Conservation (phyloP, 352 stramenopile genomes). For the Phytophthora ohioensis region DNA sequence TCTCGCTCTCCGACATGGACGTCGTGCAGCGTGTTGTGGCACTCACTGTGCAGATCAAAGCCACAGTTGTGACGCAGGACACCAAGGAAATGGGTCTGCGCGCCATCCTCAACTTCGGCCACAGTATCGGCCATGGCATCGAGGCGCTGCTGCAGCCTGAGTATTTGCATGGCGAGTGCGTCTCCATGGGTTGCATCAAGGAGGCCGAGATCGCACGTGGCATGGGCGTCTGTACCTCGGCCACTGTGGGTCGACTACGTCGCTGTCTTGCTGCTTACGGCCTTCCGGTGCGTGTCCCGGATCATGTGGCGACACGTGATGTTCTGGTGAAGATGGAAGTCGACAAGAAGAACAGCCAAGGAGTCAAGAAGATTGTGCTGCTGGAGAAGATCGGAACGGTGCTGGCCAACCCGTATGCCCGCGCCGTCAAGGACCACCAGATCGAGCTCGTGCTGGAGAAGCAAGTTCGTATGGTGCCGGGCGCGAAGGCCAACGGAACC, state of each 20-base stretch:
- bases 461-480: slow-evolving; percentile 70
- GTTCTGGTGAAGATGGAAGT: slow-evolving; percentile 88
- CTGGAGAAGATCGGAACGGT: slow-evolving; percentile 79
- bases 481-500: slow-evolving; percentile 51
- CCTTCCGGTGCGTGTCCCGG: slow-evolving; percentile 71
- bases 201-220: slow-evolving; percentile 93
- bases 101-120: slow-evolving; percentile 98
- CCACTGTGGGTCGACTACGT: slow-evolving; percentile 73
- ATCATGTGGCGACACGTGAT: slow-evolving; percentile 61
- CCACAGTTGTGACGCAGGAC: slow-evolving; percentile 95
- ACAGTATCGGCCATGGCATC: slow-evolving; percentile 99
- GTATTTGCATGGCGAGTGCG: slow-evolving; percentile 97
- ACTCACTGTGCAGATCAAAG: slow-evolving; percentile 93
- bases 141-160: slow-evolving; percentile 96
- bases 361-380: slow-evolving; percentile 86
- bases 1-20: slow-evolving; percentile 68
- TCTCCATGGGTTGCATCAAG: slow-evolving; percentile 97
- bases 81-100: slow-evolving; percentile 96
- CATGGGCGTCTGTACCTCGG: slow-evolving; percentile 77
- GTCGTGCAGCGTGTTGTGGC: slow-evolving; percentile 74
- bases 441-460: slow-evolving; percentile 85
- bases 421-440: slow-evolving; percentile 73
- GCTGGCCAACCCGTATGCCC: slow-evolving; percentile 71
- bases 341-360: slow-evolving; percentile 89
- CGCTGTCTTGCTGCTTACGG: slow-evolving; percentile 77